A percentile compares a stretch with the other conserved stretches of the same genome.
These are phyloP conservation scores for Monosporascus sp. DNA, from an alignment of 2,329 filamentous ascomycete species.

Conservation along the genomic window DNA sequence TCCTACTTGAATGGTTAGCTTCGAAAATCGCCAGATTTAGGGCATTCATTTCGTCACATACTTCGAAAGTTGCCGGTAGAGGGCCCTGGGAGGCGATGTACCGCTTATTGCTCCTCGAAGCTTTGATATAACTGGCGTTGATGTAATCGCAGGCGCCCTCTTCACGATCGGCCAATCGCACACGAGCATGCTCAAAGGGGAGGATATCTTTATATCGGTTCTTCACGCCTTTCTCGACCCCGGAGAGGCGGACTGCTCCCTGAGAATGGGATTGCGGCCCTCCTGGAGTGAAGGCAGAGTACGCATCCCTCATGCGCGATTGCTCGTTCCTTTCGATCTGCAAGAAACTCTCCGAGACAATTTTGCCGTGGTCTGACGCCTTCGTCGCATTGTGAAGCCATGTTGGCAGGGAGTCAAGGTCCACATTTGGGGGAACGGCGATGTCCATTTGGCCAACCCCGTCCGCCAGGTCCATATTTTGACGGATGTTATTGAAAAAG, in stretches of 20 bases:
- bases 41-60: constrained; percentile 37
- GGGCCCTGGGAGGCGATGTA: constrained; percentile 97
- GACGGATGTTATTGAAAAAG: constrained; percentile 93
- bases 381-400: constrained; percentile 73
- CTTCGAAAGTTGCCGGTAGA: constrained; percentile 84
- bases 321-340: constrained; percentile 81
- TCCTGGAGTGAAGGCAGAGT: constrained; percentile 43
- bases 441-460: constrained; percentile 81
- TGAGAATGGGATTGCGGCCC: constrained; percentile 23
- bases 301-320: constrained; percentile 82
- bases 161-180: constrained; percentile 66
- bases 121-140: constrained; percentile 84
- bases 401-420: constrained; percentile 53
- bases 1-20: constrained; percentile 53
- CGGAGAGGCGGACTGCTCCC: constrained; percentile 66
- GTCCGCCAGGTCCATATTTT: constrained; percentile 91
- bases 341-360: constrained; percentile 77
- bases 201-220: constrained; percentile 98
- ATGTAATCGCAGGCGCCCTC: constrained; percentile 82
- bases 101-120: constrained; percentile 76
- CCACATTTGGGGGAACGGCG: constrained; percentile 39
- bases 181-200: constrained; percentile 89
- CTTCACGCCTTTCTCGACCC: constrained; percentile 90
- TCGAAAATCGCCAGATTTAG: not conserved
- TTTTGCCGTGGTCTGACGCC: constrained; percentile 67